Base-by-base conservation (phyloP, 2,329 filamentous ascomycete species). In the Pseudocercospora pini-densiflorae region DNA sequence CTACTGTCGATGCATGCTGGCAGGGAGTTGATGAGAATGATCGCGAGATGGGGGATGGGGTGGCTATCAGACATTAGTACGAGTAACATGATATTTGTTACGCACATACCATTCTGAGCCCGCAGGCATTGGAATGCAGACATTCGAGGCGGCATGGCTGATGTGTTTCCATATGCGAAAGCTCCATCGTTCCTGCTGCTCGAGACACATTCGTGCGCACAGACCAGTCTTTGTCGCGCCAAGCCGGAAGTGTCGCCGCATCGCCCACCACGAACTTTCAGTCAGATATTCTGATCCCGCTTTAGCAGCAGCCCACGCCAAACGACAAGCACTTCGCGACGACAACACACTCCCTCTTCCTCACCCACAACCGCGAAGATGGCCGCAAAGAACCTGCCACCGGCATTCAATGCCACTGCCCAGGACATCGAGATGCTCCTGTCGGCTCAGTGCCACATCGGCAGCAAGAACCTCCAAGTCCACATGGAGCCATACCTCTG, bases 381-480 rank as follows among this genome's bases (percentile, higher is more conserved):
- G 94, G 93, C 94, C 82, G 92, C 94, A 83, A 88, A 89, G 79
- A 97, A 97, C 87, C 91, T 97, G 76, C 95, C 95, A 82, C 87
- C 94, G 76, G 87, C 91, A 80, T 97, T 99, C 91, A 95, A 97
- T 88, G 92, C 95, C 81, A 98, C 95, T 80, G 90, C 90, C 81
- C 90, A 96, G 87, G 95, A 99, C 88, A 96, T 99, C 86, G 95
- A 99, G 92, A 95, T 94, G 92, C 93, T 99, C 81, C 92, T 99
- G 79, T 92, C 94, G 81, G 94, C 96, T 80, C 94, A 98, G 87
- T 89, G 87, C 86, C 96, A 99, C 86, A 89, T 98, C 78, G 95
- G 95, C 79, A 93, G 91, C 86, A 98, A 98, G 92, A 99, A 99
- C 90, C 84, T 99, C 79, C 95, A 98, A 89, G 92, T 96, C 82